Evolutionary conservation across 208 protist species (phyloP), one percentile per base, ranked within the genome.

Genomic region (Zelonia costaricensis): DNA sequence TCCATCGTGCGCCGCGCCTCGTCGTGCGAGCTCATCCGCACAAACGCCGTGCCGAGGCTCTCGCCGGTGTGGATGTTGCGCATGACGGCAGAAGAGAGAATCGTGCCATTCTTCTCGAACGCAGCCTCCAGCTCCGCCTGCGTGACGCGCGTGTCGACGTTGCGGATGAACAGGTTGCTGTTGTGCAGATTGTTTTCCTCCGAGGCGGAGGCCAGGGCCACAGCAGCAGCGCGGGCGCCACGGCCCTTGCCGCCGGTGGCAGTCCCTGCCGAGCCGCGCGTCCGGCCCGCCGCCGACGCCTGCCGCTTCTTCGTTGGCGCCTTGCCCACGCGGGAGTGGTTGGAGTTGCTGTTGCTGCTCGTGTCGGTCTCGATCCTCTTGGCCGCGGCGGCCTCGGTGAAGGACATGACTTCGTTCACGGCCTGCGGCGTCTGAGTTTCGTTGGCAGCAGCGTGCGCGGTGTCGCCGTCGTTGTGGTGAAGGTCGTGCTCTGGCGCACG

Each of bases 21-120:
- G 12, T 76, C 73, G 44, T 74, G 68, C 5, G 58, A 70, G 42
- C 52, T 57, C 47, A 77, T 86, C 36, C 81, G 80, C 59, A 91
- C 84, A 76, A 91, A 91, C 0, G 73, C 84, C 2, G 63, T 87
- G 51, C 84, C 84, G 15, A 84, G 76, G 31, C 73, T 86, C 55
- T 80, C 69, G 12, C 80, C 84, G 0, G 76, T 86, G 59, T 87
- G 76, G 44, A 82, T 87, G 66, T 87, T 75, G n/a, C 76, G 74
- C 82, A 89, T 89, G n/a, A 89, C 64, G 5, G 72, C 73, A 18
- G 76, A 74, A 22, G 65, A 74, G 8, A 85, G 31, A 30, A 91
- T 86, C 7, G 62, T 78, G 35, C 80, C 84, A 33, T 59, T 82
- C 25, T 57, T 56, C 4, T 46, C n/a, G 54, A 89, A 89, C 10